Percentiles rank a stretch among this genome's conserved stretches.
Evolutionary conservation across 345 rosid species (phyloP).

Genomic region (Citrus reticulata): DNA sequence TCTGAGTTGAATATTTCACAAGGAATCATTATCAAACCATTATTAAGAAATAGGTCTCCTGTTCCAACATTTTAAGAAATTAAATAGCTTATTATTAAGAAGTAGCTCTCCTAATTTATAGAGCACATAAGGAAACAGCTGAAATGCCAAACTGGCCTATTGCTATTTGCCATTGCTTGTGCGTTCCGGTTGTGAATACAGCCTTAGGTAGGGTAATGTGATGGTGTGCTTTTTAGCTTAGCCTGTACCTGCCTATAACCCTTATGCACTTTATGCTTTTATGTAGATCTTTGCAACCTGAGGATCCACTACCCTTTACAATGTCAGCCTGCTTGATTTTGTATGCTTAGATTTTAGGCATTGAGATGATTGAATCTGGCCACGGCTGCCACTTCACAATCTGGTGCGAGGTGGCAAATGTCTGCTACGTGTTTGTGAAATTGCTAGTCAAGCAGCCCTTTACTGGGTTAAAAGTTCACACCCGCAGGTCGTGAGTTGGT

Average conservation of each 20-base stretch:
- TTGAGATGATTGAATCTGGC: background rate
- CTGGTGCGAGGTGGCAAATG: background rate
- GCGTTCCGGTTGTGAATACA: background rate
- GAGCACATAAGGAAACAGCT: background rate
- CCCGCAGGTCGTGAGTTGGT: background rate
- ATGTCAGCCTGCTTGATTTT: background rate
- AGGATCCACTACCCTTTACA: background rate
- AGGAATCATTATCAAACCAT: background rate
- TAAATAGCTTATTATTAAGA: background rate
- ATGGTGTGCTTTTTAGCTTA: background rate
- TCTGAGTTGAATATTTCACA: background rate
- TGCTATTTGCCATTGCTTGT: background rate
- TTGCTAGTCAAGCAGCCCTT: background rate
- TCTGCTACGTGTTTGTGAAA: background rate
- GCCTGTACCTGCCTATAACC: background rate
- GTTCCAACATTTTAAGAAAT: too few relatives aligned
- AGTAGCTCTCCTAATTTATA: background rate
- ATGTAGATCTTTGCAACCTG: background rate
- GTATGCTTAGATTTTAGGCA: background rate
- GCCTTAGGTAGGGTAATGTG: slow-evolving; percentile 2
- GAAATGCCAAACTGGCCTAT: background rate
- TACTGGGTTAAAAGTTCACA: background rate
- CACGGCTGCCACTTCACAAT: background rate
- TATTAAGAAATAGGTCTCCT: background rate
- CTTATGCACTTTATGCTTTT: background rate